These are phyloP conservation scores for Xylaria sp. DNA, from an alignment of 2,329 filamentous ascomycete genomes.

Conservation along the genomic window DNA sequence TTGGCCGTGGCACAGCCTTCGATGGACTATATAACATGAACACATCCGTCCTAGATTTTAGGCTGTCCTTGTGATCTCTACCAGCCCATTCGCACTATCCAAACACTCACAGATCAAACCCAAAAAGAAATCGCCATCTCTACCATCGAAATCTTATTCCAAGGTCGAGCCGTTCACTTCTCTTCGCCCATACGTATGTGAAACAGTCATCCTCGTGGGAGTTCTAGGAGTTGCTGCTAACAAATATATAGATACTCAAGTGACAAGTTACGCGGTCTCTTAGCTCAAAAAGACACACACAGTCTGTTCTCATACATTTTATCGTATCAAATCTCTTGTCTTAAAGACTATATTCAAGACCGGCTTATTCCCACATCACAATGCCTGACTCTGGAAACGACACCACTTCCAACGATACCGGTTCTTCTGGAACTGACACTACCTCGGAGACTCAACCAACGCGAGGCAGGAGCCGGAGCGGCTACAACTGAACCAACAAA, in stretches of 20 bases:
- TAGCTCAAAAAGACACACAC: background rate
- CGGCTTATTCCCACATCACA: slow-evolving; percentile 28
- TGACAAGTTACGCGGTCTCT: background rate
- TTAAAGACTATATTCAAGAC: background rate
- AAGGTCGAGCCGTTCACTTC: background rate
- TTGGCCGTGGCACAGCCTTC: slow-evolving; percentile 19
- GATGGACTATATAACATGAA: slow-evolving; percentile 33
- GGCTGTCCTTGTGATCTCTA: slow-evolving; percentile 20
- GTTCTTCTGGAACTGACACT: slow-evolving; percentile 35
- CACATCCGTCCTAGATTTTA: slow-evolving; percentile 9
- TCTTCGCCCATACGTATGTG: slow-evolving; percentile 17
- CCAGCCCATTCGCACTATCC: slow-evolving; percentile 17
- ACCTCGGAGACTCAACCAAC: slow-evolving; percentile 36
- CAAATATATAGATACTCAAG: slow-evolving; percentile 13
- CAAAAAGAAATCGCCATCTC: background rate
- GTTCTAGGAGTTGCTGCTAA: slow-evolving; percentile 19
- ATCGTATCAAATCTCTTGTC: background rate
- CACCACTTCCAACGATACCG: slow-evolving; percentile 43
- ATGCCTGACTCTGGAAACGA: slow-evolving; percentile 49
- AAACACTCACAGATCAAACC: slow-evolving; percentile 10
- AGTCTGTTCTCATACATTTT: background rate
- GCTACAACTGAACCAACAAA: slow-evolving; percentile 43
- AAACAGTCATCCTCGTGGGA: background rate
- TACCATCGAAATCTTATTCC: background rate
- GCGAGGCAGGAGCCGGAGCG: slow-evolving; percentile 47